Base-by-base conservation (phyloP, 2,329 filamentous ascomycete species). In the Boeremia exigua region DNA sequence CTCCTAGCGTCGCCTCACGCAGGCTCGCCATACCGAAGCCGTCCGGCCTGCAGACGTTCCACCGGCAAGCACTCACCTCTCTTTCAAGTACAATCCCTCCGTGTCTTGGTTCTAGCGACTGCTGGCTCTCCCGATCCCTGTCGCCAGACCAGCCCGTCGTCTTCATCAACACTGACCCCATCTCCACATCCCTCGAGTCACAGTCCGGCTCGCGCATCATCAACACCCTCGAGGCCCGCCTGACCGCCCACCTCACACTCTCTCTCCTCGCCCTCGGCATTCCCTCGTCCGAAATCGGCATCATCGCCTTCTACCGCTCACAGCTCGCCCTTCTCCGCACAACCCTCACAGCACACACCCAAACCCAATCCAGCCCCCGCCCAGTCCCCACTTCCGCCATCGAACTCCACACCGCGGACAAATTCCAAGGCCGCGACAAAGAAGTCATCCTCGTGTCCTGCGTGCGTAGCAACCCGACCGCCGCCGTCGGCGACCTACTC, bases 371-470 rank as follows among this genome's bases (percentile, higher is more conserved):
- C 0, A 77, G 81, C 0, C 84, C 85, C 30, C 65, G 65, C 37
- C 62, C 62, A 2, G 62, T 66, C 3, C 52, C 64, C 15, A 57
- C 55, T 2, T 55, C 56, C 9, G 59, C 68, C 6, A 87, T 99
- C 1, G 95, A 99, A 76, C 92, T 98, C 84, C 92, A 99, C 76
- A 98, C 95, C 0, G 93, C 95, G 3, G 95, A 99, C 77, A 92
- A 94, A 39, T 99, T 96, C 75, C 95, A 99, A 74, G 95, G 95
- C 6, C 86, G 95, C 9, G 95, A 99, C 77, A 99, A 99, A 73
- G 92, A 96, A 70, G 88, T 96, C 2, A 85, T 98, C 0, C 86
- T 99, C 12, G 83, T 99, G 8, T 91, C 87, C 51, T 88, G 96
- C 28, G 95, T 98, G 12, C 86, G 95, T 28, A 94, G 87, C 72